Conservation (phyloP, 2,329 filamentous ascomycete genomes). For the Fusarium equiseti region DNA sequence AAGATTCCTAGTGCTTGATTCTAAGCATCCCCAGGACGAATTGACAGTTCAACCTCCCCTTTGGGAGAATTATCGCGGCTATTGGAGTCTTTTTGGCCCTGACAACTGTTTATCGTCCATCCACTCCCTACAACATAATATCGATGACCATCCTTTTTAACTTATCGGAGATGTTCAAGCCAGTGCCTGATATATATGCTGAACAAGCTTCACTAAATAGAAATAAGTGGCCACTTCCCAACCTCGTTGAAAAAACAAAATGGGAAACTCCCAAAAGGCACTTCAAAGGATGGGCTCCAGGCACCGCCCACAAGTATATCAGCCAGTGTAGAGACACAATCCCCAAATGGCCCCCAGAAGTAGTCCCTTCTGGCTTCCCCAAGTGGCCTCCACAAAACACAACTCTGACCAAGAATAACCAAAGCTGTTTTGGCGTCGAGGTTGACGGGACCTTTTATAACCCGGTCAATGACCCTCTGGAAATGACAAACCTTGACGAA, state of each 20-base stretch:
- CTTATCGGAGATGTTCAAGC: constrained; percentile 42
- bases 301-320: constrained; percentile 40
- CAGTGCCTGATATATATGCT: constrained; percentile 32
- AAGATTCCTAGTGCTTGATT: not conserved
- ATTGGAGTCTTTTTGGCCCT: not conserved
- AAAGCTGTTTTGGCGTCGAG: not conserved
- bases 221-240: constrained; percentile 47
- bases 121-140: constrained; percentile 47
- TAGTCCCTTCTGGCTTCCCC: constrained; percentile 43
- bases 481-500: constrained; percentile 54
- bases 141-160: constrained; percentile 48
- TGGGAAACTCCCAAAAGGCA: constrained; percentile 43
- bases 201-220: constrained; percentile 7
- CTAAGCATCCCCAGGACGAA: not conserved
- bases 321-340: constrained; percentile 36
- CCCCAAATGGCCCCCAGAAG: constrained; percentile 47
- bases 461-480: constrained; percentile 55
- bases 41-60: not conserved
- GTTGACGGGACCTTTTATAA: constrained; percentile 52
- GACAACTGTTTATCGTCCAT: constrained; percentile 39
- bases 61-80: not conserved
- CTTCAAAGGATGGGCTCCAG: constrained; percentile 51
- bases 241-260: constrained; percentile 37
- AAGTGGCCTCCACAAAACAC: constrained; percentile 39
- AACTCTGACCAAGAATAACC: not conserved